Percentiles rank a stretch among this genome's conserved stretches.
Evolutionary conservation across 129 eudicot genomes (phyloP).

Genomic region (Helianthus annuus): HanXRQr2.0-SUNRISE NC_035448.2:3541153-3541652

Average conservation of each 20-base stretch:
- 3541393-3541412: no score
- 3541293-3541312: slow-evolving; percentile 13
- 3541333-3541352: neutral
- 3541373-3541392: no score
- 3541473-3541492: slow-evolving; percentile 38
- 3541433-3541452: slow-evolving; percentile 50
- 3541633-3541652: no score
- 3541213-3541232: slow-evolving; percentile 23
- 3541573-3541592: neutral
- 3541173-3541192: neutral
- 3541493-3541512: slow-evolving; percentile 32
- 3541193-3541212: neutral
- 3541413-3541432: no score
- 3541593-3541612: slow-evolving; percentile 12
- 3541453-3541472: slow-evolving; percentile 44
- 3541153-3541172: no score
- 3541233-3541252: slow-evolving; percentile 5
- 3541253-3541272: slow-evolving; percentile 33
- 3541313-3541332: slow-evolving; percentile 1
- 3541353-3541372: no score
- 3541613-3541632: no score
- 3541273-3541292: slow-evolving; percentile 15
- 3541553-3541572: slow-evolving; percentile 5
- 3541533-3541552: slow-evolving; percentile 32
- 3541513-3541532: slow-evolving; percentile 57